phyloP scores from a whole-genome alignment of 805 yeast genomes.

The Zygotorulaspora chibaensis region DNA sequence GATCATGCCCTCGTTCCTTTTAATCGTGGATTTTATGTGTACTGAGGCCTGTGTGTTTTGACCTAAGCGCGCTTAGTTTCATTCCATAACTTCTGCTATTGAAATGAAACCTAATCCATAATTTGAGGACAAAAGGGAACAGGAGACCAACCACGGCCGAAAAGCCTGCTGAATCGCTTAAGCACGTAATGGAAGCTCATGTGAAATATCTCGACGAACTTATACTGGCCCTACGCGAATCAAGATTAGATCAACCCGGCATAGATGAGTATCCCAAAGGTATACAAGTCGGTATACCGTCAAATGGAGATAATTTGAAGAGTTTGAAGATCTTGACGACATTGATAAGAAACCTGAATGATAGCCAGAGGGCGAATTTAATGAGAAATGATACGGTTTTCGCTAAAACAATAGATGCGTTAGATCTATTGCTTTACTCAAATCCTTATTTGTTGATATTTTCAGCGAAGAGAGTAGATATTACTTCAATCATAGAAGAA shows the following conservation, averaged over 20 bases:
- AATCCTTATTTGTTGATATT: slow-evolving; percentile 21
- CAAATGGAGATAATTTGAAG: slow-evolving; percentile 9
- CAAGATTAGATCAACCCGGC: slow-evolving; percentile 3
- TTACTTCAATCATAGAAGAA: slow-evolving; percentile 16
- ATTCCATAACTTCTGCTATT: neutral
- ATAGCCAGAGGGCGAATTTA: slow-evolving; percentile 8
- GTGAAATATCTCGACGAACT: slow-evolving; percentile 31
- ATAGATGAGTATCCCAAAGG: neutral
- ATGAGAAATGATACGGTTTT: slow-evolving; percentile 22
- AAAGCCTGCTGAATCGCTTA: too few relatives aligned
- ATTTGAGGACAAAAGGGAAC: too few relatives aligned
- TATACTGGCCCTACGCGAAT: slow-evolving; percentile 26
- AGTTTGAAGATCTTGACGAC: slow-evolving; percentile 23
- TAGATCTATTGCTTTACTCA: slow-evolving; percentile 24
- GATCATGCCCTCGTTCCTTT: neutral
- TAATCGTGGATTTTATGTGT: neutral
- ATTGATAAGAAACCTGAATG: slow-evolving; percentile 20
- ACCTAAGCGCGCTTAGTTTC: neutral
- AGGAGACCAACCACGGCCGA: too few relatives aligned
- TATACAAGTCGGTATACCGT: neutral
- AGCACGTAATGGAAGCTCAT: slow-evolving; percentile 22
- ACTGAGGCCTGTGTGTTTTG: neutral
- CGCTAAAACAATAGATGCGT: slow-evolving; percentile 26
- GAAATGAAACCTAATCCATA: neutral
- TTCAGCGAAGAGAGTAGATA: slow-evolving; percentile 12